phyloP scores from a whole-genome alignment of 495 filamentous ascomycete species.

The Lineolata rhizophorae region DNA sequence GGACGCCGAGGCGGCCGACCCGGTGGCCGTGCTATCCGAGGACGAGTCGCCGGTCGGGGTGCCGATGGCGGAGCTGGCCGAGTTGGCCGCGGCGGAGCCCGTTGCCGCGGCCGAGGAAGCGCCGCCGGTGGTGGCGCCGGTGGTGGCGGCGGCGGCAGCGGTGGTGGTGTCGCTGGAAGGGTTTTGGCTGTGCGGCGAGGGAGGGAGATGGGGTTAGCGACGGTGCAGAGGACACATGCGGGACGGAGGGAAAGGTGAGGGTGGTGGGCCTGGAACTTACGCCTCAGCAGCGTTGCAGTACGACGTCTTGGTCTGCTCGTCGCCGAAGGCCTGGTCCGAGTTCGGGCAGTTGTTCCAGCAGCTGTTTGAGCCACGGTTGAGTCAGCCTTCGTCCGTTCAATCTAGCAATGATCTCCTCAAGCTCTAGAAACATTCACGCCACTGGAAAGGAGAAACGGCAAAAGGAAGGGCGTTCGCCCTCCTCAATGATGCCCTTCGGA shows the following conservation, averaged over 20 bases:
- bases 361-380: constrained; percentile 1
- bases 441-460: background rate
- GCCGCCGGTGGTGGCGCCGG: constrained; percentile 1
- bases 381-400: background rate
- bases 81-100: background rate
- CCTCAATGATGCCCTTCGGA: too few relatives aligned
- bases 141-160: constrained; percentile 2
- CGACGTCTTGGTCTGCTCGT: constrained; percentile 8
- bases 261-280: constrained; percentile 7
- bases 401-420: background rate
- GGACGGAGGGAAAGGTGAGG: background rate
- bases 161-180: constrained; percentile 4
- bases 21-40: too few relatives aligned
- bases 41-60: background rate
- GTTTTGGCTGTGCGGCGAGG: constrained; percentile 5
- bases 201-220: background rate
- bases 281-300: constrained; percentile 15
- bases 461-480: too few relatives aligned
- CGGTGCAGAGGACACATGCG: background rate
- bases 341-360: constrained; percentile 19
- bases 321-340: constrained; percentile 2
- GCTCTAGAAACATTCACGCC: background rate
- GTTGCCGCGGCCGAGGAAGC: constrained; percentile 1
- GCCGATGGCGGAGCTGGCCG: background rate
- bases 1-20: background rate